Conservation (phyloP, 2,329 filamentous ascomycete genomes). For the Fusarium piperis region DNA sequence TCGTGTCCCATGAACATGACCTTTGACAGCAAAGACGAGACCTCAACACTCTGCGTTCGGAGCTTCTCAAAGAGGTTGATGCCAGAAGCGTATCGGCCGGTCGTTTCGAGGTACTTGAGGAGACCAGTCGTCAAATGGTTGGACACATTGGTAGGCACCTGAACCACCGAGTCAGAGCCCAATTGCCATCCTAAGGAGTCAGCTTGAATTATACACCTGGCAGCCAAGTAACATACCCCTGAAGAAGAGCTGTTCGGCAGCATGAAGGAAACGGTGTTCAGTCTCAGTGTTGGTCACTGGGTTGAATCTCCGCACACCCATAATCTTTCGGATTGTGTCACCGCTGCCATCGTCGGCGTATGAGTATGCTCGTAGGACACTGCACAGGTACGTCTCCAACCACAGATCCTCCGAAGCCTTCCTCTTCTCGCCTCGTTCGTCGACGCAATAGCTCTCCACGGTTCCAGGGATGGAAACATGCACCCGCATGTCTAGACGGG, state of each 20-base stretch:
- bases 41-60: constrained; percentile 87
- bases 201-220: constrained; percentile 10
- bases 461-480: constrained; percentile 97
- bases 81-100: constrained; percentile 90
- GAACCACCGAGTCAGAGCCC: constrained; percentile 95
- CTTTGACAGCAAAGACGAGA: constrained; percentile 89
- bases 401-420: constrained; percentile 93
- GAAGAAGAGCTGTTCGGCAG: constrained; percentile 95
- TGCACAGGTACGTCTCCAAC: constrained; percentile 98
- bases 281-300: constrained; percentile 98
- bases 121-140: constrained; percentile 96
- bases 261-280: constrained; percentile 94
- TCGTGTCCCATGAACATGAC: constrained; percentile 96
- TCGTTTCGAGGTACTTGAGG: constrained; percentile 93
- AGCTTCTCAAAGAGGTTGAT: constrained; percentile 99
- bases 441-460: constrained; percentile 96
- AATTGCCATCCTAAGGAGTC: constrained; percentile 81
- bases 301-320: constrained; percentile 97
- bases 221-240: constrained; percentile 66
- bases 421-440: constrained; percentile 94
- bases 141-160: constrained; percentile 95
- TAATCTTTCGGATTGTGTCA: constrained; percentile 94
- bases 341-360: constrained; percentile 97
- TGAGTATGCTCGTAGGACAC: constrained; percentile 90
- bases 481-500: constrained; percentile 96